Evolutionary conservation across 495 filamentous ascomycete genomes (phyloP), one percentile per base, ranked within the genome.

Genomic region (Bryoglossum gracile): DNA sequence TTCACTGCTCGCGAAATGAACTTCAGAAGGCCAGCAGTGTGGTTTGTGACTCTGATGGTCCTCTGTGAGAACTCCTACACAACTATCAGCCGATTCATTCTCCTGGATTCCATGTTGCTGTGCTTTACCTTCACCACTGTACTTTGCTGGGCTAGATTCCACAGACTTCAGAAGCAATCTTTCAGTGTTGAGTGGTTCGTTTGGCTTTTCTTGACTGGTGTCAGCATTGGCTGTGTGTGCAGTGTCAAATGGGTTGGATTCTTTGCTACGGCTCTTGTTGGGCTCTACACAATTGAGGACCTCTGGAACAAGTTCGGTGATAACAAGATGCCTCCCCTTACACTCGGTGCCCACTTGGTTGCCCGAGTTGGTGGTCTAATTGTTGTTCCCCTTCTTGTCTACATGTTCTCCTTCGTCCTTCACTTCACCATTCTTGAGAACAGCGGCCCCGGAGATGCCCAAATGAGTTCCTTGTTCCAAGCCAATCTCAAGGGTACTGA

Each of bases 391-490:
- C 64, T 88, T 30, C 60, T 87, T 33, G 85, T 98, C 44, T 98
- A 98, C 64, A 83, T 95, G 72, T 81, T 94, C 61, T 94, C 89
- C 23, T 98, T 98, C 65, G 94, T 82, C 52, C 70, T 91, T 43
- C 92, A 98, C 63, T 98, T 98, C 62, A 73, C 85, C 36, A 84
- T 98, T 38, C 73, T 98, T 42, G 86, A 91, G 64, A 95, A 94
- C 69, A 92, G 83, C 64, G 92, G 92, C 5, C 92, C 92, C 1
- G 92, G 92, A 37, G 92, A 98, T 70, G 92, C 92, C 4, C 92
- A 98, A 63, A 98, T 98, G 92, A 95, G 90, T 67, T 98, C 92
- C 16, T 79, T 98, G 33, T 98, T 98, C 76, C 92, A 98, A 60
- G 92, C 92, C 18, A 98, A 98, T 56, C 76, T 98, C 30, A 81